Base-by-base conservation (phyloP, 768 basidiomycete species). In the Dacryopinax primogenitus region DNA sequence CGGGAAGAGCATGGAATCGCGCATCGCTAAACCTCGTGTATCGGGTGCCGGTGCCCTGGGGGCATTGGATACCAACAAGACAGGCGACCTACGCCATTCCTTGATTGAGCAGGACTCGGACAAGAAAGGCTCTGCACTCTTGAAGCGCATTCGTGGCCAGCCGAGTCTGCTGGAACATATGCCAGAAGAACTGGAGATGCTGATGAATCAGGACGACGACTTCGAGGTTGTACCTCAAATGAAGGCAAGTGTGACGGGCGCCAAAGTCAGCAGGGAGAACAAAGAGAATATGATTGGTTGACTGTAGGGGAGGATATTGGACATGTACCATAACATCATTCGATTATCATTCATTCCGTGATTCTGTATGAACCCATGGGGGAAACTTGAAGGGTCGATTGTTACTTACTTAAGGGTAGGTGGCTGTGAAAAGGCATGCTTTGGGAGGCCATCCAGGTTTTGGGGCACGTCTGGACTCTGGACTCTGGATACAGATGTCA, bases 121-220 rank as follows among this genome's bases (percentile, higher is more conserved):
- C 3, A 58, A 13, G 76, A 76, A 65, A 75, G 69, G 68, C 45
- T 18, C 58, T 58, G 35, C 58, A 47, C 63, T 62, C 63, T 67
- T 65, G 67, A 66, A 70, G 70, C 70, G 72, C 44, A 68, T 68
- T 64, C 77, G 75, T 62, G 70, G 72, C 34, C 80, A 82, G 51
- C 81, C 74, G 7, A 83, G 82, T 68, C 71, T 86, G 68, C 70
- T 86, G 68, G 84, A 85, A 70, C 83, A 86, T 71, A 80, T 77
- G 73, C 82, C 81, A 30, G 83, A 83, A 68, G 82, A 82, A 62
- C 26, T 58, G 51, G 51, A 58, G 51, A 13, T 58, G 51, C 26
- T 58, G 23, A 58, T 58, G 51, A 58, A 58, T 21, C 51, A 58
- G 26, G 51, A 58, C 26, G 51, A 58, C 18, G 51, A 58, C 30